Conservation (phyloP, 192 early-diverging fungal species). For the Backusella luteola region DNA sequence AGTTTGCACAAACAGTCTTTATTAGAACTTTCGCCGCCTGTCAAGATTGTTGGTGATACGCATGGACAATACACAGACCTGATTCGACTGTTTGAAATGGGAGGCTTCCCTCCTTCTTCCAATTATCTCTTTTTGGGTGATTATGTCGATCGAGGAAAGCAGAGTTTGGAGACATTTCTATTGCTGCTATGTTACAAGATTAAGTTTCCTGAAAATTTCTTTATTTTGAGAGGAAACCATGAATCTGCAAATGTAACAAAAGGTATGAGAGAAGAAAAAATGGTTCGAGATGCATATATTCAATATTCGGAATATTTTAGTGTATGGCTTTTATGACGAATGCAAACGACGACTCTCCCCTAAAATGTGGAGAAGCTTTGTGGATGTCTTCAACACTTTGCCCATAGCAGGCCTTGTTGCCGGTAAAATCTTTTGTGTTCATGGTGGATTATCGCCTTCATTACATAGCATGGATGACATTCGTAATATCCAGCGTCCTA, state of each 20-base stretch:
- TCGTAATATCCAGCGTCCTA: constrained; percentile 72
- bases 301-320: constrained; percentile 40
- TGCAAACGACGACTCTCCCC: constrained; percentile 87
- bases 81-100: constrained; percentile 88
- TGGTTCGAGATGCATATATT: neutral
- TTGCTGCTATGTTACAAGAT: constrained; percentile 95
- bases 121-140: constrained; percentile 96
- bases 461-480: constrained; percentile 86
- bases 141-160: constrained; percentile 97
- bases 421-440: constrained; percentile 92
- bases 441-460: constrained; percentile 86
- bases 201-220: constrained; percentile 97
- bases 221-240: constrained; percentile 93
- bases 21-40: constrained; percentile 71
- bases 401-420: constrained; percentile 94
- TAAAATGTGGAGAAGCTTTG: constrained; percentile 92
- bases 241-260: constrained; percentile 91
- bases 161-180: constrained; percentile 91
- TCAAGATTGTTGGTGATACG: constrained; percentile 87
- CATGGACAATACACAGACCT: constrained; percentile 96
- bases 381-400: constrained; percentile 91
- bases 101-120: constrained; percentile 87
- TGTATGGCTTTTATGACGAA: constrained; percentile 97
- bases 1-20: constrained; percentile 36
- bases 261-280: constrained; percentile 43